Evolutionary conservation across 2,329 filamentous ascomycete genomes (phyloP), one percentile per base, ranked within the genome.

Genomic region (Cryphonectria parasitica): DNA sequence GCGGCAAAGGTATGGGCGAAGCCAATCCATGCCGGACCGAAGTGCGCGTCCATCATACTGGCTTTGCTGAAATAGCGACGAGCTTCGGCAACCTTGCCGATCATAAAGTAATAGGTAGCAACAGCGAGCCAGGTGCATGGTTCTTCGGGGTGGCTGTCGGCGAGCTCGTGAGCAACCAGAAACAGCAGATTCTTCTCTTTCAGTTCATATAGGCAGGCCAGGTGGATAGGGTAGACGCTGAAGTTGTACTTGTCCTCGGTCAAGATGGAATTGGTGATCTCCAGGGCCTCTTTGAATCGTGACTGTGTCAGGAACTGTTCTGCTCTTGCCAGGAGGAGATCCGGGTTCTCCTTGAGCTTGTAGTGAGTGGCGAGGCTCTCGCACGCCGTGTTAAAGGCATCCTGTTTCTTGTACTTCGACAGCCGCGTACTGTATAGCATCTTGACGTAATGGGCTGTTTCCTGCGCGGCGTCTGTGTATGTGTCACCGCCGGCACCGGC

Each of bases 1-100:
- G 94, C 95, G 1, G 96, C 96, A 79, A 99, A 99, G 0, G 96
- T 99, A 80, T 99, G 97, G 0, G 96, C 96, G 78, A 99, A 99
- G 1, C 97, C 96, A 74, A 99, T 98, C 96, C 96, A 99, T 3
- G 96, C 96, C 0, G 96, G 93, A 0, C 95, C 95, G 76, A 97
- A 99, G 82, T 98, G 95, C 8, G 95, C 93, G 78, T 99, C 95
- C 91, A 99, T 95, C 85, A 98, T 92, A 74, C 93, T 97, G 5
- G 97, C 93, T 82, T 99, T 99, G 77, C 93, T 97, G 80, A 99
- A 99, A 84, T 96, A 99, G 54, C 95, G 90, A 15, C 96, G 90
- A 13, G 97, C 95, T 81, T 99, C 96, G 3, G 96, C 92, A 70
- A 99, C 94, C 77, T 94, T 95, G 75, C 90, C 89, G 67, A 95